Evolutionary conservation across 768 basidiomycete genomes (phyloP), one percentile per base, ranked within the genome.

Genomic region (Pulveroboletus sp.): DNA sequence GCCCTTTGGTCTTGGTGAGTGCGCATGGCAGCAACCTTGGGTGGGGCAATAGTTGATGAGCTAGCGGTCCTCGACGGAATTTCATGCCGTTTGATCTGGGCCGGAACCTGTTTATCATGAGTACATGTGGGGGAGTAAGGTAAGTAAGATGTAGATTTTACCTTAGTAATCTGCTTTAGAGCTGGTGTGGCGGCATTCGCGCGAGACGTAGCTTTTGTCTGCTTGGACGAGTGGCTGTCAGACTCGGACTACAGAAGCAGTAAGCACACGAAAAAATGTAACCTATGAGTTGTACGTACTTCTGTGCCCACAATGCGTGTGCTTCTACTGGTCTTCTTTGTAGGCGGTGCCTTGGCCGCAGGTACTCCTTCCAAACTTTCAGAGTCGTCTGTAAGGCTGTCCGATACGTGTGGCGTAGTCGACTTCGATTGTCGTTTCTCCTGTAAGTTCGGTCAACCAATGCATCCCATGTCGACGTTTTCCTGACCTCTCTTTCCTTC

Each of bases 1-100:
- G 41, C 1, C 43, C 46, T 59, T 45, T 67, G 65, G 27, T 67
- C 67, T 32, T 69, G 65, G 32, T 67, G 65, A 29, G 67, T 67
- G 32, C 67, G 58, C 12, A 51, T 14, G 38, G 34, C 20, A 4
- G 51, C 19, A 20, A 50, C 19, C 44, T 54, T 68, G 17, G 57
- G 56, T 19, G 54, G 49, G 16, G 52, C 54, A 19, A 46, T 45
- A 34, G 39, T 37, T 16, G 17, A 23, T 7, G 56, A 50, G 34
- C 44, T 10, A 42, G 43, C 26, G 12, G 41, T n/a, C 22, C 34
- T 23, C 30, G 45, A 41, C 1, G 38, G 23, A 4, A 31, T 42
- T 29, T 51, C 47, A 41, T 24, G 63, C 43, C 43, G 53, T 35
- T 57, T 53, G 32, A 37, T 43, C 34, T 40, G 40, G 16, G 13